Base-by-base conservation (phyloP, 805 yeast species). In the Metschnikowia picachoensis region DNA sequence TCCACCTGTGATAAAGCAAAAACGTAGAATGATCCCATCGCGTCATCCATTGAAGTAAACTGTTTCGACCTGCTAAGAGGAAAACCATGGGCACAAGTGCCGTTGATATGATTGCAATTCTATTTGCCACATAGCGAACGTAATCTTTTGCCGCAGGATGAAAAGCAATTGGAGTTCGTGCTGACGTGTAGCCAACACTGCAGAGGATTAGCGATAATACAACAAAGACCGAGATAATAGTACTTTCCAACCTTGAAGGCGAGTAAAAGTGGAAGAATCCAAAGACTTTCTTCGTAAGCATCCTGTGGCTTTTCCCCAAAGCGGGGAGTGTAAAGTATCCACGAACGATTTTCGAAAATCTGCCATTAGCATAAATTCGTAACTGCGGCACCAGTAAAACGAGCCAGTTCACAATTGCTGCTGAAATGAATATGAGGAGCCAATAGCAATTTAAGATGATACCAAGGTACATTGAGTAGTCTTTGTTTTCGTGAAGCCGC, bases 1-100 rank as follows among this genome's bases (percentile, higher is more conserved):
- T 62, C 85, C 87, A 81, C 60, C 74, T 80, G 64, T 87, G 95
- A 58, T 76, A 77, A 20, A 70, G 66, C 54, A 79, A 68, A 64
- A 87, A 85, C 0, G 83, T 73, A 12, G 81, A 66, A 52, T 77
- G 81, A 0, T 80, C 62, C 69, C 85, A 73, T 2, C 89, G 88
- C 1, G 89, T 76, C 6, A 82, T 41, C 56, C 65, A 67, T 51
- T 78, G 75, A 53, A 86, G 67, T 13, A 87, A 78, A 55, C 84
- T 87, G 61, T 86, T 87, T 58, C 92, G 70, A 27, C 84, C 83
- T 3, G 87, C 86, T 61, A 86, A 79, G 43, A 80, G 60, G 32
- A 79, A 65, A 32, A 80, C 51, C 37, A 80, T 58, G 3, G 87
- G 87, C 63, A 63, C 72, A 60, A 80, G 49, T 5, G 72, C 67